Percentiles rank a stretch among this genome's conserved stretches.
Conservation (phyloP, 2,329 filamentous ascomycete species). For the Calonectria ilicicola region DNA sequence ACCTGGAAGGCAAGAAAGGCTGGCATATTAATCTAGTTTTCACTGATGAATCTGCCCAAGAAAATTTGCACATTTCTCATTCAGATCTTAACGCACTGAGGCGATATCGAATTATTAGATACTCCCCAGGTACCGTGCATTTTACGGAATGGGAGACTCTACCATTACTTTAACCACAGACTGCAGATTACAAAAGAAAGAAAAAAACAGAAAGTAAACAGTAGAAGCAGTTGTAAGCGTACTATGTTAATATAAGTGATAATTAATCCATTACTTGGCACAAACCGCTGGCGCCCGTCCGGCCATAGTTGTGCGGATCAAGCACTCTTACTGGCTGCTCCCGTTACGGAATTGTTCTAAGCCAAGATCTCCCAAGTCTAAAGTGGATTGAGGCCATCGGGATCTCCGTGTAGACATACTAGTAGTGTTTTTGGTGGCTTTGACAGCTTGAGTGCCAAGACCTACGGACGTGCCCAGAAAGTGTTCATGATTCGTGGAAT, state of each 20-base stretch:
- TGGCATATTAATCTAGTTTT: too few species aligned
- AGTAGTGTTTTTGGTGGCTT: too few species aligned
- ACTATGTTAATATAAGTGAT: neutral
- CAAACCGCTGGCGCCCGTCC: too few species aligned
- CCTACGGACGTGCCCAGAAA: neutral
- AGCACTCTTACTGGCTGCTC: too few species aligned
- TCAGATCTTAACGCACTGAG: too few species aligned
- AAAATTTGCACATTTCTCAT: too few species aligned
- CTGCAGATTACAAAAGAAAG: neutral
- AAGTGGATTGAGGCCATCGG: neutral
- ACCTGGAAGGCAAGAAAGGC: neutral
- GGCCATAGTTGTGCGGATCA: too few species aligned
- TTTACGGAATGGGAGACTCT: too few species aligned
- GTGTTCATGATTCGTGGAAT: neutral
- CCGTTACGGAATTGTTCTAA: neutral
- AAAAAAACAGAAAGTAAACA: neutral
- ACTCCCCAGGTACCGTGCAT: too few species aligned
- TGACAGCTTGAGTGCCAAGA: neutral
- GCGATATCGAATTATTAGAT: too few species aligned
- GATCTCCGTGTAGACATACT: neutral
- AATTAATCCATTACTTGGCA: neutral
- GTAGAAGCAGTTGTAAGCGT: neutral
- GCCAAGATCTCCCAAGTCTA: neutral
- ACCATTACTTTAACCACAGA: neutral
- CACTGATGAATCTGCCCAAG: too few species aligned